Evolutionary conservation across 2,329 filamentous ascomycete genomes (phyloP), one percentile per base, ranked within the genome.

Genomic region (Emmonsiellopsis sp.): DNA sequence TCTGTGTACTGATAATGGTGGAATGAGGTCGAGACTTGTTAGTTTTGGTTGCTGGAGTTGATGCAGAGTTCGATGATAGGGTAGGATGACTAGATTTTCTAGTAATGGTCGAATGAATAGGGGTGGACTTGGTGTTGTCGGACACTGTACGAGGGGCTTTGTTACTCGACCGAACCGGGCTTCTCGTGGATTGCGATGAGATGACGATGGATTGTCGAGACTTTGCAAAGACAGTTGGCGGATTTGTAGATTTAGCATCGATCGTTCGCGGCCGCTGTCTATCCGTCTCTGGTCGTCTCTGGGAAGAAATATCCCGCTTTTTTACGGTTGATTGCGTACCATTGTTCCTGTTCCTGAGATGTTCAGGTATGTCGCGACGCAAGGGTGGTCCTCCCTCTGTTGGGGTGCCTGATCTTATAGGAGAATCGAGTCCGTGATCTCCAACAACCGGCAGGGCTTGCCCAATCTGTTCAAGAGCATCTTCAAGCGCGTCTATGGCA

Each of bases 401-500:
- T 21, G 49, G 49, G 21, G 49, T 45, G 31, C 49, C 42, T 37
- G 49, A 31, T 37, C 49, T 52, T 10, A 45, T 31, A 39, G 58
- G 58, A 14, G 60, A 61, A 40, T 71, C 62, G 13, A 69, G 62
- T 5, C 56, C 56, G 5, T 55, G 40, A 40, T 58, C 54, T 7
- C 49, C 37, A n/a, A 56, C 43, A 13, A 52, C 55, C 8, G 69
- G 68, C 27, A 76, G 63, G 2, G 64, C 64, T 48, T 70, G 63
- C 57, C 70, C 62, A 57, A 78, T 65, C 42, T 74, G 69, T 52
- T 79, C 76, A 2, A 79, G 68, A 6, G 73, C 76, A 52, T 80
- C 76, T 53, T 79, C 75, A 6, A 78, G 67, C 2, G 70, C 72
- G 58, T 80, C 77, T 37, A 78, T 67, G 4, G 75, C 77, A 52